Percentiles rank a stretch among this genome's conserved stretches.
These are phyloP conservation scores for Starmerella potacharoeniae DNA, from an alignment of 805 yeast genomes.

Conservation along the genomic window DNA sequence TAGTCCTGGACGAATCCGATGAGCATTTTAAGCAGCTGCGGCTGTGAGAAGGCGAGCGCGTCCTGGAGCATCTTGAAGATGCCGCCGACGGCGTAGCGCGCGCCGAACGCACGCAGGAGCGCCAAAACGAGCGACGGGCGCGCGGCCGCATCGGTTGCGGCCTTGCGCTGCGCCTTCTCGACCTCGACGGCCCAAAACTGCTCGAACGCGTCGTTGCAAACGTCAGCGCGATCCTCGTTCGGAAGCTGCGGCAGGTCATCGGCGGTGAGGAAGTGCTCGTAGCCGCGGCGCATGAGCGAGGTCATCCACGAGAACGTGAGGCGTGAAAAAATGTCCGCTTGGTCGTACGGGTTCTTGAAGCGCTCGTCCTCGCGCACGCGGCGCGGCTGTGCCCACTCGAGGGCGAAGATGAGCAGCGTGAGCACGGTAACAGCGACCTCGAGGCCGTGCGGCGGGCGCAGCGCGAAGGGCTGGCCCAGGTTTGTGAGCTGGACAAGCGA, in stretches of 20 bases:
- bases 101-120: slow-evolving; percentile 60
- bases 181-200: slow-evolving; percentile 51
- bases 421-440: slow-evolving; percentile 32
- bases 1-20: slow-evolving; percentile 51
- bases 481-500: slow-evolving; percentile 39
- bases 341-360: slow-evolving; percentile 36
- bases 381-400: slow-evolving; percentile 33
- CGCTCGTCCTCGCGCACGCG: slow-evolving; percentile 30
- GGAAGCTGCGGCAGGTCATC: slow-evolving; percentile 77
- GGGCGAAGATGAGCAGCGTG: slow-evolving; percentile 17
- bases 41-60: slow-evolving; percentile 72
- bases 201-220: slow-evolving; percentile 40
- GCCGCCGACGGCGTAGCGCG: slow-evolving; percentile 58
- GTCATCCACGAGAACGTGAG: slow-evolving; percentile 90
- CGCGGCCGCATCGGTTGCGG: neutral
- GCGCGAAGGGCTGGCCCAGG: slow-evolving; percentile 25
- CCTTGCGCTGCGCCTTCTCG: slow-evolving; percentile 17
- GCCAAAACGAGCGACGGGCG: slow-evolving; percentile 49
- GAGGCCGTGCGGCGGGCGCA: neutral
- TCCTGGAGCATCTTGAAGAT: slow-evolving; percentile 65
- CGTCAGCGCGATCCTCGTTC: slow-evolving; percentile 46
- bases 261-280: slow-evolving; percentile 38
- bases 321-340: slow-evolving; percentile 60
- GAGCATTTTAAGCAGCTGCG: slow-evolving; percentile 60
- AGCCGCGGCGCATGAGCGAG: slow-evolving; percentile 67